Evolutionary conservation across 768 basidiomycete genomes (phyloP).

Genomic region (Mrakia blollopis): DNA sequence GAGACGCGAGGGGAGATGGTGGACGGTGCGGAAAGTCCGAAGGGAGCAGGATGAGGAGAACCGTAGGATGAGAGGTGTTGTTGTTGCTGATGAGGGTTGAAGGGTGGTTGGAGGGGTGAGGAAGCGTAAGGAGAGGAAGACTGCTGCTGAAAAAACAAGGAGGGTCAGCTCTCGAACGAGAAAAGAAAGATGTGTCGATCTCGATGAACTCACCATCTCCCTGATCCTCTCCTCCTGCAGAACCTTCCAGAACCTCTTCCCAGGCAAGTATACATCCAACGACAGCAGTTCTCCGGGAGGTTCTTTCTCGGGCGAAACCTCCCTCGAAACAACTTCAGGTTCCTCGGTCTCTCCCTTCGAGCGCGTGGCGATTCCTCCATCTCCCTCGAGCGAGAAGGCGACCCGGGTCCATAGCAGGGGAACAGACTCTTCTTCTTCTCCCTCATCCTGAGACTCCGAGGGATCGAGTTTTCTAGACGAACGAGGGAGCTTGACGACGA

Average conservation of each 20-base stretch:
- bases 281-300: constrained; percentile 2
- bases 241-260: constrained; percentile 10
- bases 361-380: neutral
- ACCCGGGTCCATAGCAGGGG: neutral
- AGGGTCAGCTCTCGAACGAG: neutral
- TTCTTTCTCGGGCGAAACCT: constrained; percentile 9
- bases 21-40: neutral
- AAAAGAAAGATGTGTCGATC: neutral
- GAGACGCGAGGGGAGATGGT: neutral
- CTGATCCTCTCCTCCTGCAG: constrained; percentile 16
- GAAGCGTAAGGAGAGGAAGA: neutral
- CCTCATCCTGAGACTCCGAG: neutral
- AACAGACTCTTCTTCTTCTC: neutral
- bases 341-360: neutral
- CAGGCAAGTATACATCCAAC: constrained; percentile 3
- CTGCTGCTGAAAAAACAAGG: neutral
- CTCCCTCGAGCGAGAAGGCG: neutral
- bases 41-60: neutral
- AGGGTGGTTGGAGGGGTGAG: neutral
- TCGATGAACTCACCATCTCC: neutral
- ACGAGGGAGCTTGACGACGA: constrained; percentile 20
- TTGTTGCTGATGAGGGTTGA: neutral
- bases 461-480: neutral
- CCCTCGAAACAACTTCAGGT: neutral
- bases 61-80: constrained; percentile 5